Evolutionary conservation across 2,329 filamentous ascomycete genomes (phyloP), one percentile per base, ranked within the genome.

Genomic region (Dactylonectria estremocensis): DNA sequence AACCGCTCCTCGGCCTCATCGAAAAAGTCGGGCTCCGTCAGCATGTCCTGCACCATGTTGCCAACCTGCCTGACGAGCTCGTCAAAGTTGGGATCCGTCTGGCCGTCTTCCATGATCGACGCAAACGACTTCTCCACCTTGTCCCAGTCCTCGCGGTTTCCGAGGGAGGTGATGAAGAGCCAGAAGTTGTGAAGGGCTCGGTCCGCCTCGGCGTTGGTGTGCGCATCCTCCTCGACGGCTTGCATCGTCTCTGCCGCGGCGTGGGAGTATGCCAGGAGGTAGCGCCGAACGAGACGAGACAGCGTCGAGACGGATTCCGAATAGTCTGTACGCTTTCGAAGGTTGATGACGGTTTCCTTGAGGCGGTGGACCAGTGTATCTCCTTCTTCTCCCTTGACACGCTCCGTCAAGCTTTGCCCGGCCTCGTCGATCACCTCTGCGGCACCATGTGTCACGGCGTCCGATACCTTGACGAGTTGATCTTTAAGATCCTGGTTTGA

Each of bases 21-120:
- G 75, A 97, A 93, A 80, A 97, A 98, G 4, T 91, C 88, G 0
- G 95, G 95, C 69, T 98, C 93, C 0, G 91, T 96, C 48, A 98
- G 83, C 79, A 98, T 91, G 69, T 92, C 91, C 76, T 97, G 92
- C 5, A 97, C 80, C 4, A 93, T 89, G 61, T 91, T 89, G 11
- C 92, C 93, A 33, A 95, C 83, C 52, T 97, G 90, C 22, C 86
- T 86, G 77, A 97, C 89, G 28, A 97, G 83, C 14, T 90, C 84
- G 74, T 98, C 94, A 67, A 97, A 96, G 60, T 96, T 90, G 0
- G 93, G 92, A 73, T 97, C 94, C 37, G 90, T 91, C 66, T 92
- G 85, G 3, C 92, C 90, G 77, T 97, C 92, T 52, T 90, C 87
- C 76, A 97, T 81, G 45, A 98, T 87, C 53, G 89, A 85, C 50